Percentiles rank a stretch among this genome's conserved stretches.
phyloP scores from a whole-genome alignment of 192 early-diverging fungal genomes.

The Coemansia reversa region DNA sequence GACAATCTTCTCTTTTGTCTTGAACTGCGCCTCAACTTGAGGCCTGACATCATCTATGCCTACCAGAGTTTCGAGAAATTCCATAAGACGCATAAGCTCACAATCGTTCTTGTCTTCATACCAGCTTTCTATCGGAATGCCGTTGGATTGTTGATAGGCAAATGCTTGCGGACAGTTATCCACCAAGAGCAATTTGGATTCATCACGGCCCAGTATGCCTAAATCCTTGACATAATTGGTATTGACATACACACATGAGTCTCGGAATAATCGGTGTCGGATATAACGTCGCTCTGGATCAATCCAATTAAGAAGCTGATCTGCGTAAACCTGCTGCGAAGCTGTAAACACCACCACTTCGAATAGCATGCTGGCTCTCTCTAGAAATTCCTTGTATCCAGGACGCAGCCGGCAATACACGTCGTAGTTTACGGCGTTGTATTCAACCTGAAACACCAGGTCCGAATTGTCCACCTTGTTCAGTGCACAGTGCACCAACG shows the following conservation, averaged over 20 bases:
- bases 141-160: slow-evolving; percentile 71
- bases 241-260: slow-evolving; percentile 64
- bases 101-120: slow-evolving; percentile 67
- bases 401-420: slow-evolving; percentile 73
- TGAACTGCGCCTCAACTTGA: slow-evolving; percentile 58
- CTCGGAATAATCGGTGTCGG: slow-evolving; percentile 67
- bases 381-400: slow-evolving; percentile 61
- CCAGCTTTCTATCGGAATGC: slow-evolving; percentile 72
- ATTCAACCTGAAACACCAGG: slow-evolving; percentile 64
- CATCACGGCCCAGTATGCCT: slow-evolving; percentile 65
- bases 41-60: slow-evolving; percentile 70
- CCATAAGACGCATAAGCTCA: slow-evolving; percentile 62
- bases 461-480: slow-evolving; percentile 58
- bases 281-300: slow-evolving; percentile 64
- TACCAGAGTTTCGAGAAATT: slow-evolving; percentile 60
- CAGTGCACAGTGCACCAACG: slow-evolving; percentile 68
- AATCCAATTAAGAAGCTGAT: slow-evolving; percentile 60
- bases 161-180: slow-evolving; percentile 77
- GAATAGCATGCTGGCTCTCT: slow-evolving; percentile 57
- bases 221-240: slow-evolving; percentile 75
- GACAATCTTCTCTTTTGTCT: slow-evolving; percentile 44
- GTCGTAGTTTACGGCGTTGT: slow-evolving; percentile 61
- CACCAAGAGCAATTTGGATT: slow-evolving; percentile 62
- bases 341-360: slow-evolving; percentile 77
- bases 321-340: slow-evolving; percentile 73